Conservation (phyloP, 1,139 yeast species). For the Zygosaccharomyces pseudobailii region DNA sequence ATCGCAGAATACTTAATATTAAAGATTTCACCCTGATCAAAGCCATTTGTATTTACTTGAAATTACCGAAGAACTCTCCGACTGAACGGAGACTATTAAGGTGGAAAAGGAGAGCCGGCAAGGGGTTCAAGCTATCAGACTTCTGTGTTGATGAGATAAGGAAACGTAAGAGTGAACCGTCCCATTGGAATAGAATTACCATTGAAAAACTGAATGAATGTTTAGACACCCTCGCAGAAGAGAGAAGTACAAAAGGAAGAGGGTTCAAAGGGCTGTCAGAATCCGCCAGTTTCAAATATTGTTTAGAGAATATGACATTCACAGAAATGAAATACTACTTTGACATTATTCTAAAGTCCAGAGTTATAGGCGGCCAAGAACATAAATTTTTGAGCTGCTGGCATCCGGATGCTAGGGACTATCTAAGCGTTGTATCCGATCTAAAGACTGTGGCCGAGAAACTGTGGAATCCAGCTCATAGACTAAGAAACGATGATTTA, state of each 20-base stretch:
- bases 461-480: slow-evolving; percentile 45
- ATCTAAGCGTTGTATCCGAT: slow-evolving; percentile 64
- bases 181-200: slow-evolving; percentile 37
- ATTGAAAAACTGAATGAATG: slow-evolving; percentile 54
- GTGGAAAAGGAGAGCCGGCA: slow-evolving; percentile 41
- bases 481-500: slow-evolving; percentile 44
- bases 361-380: slow-evolving; percentile 58
- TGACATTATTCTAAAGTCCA: slow-evolving; percentile 58
- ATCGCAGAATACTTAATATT: slow-evolving; percentile 48
- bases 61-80: slow-evolving; percentile 47
- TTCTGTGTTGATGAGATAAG: slow-evolving; percentile 39
- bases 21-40: slow-evolving; percentile 49
- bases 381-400: slow-evolving; percentile 55
- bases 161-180: slow-evolving; percentile 39
- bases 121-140: slow-evolving; percentile 37
- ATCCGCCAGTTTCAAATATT: slow-evolving; percentile 42
- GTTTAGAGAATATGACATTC: slow-evolving; percentile 53
- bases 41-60: slow-evolving; percentile 42
- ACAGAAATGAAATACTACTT: slow-evolving; percentile 68
- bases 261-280: slow-evolving; percentile 23
- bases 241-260: slow-evolving; percentile 32
- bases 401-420: slow-evolving; percentile 75
- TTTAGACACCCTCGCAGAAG: slow-evolving; percentile 49
- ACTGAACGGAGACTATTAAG: slow-evolving; percentile 44
- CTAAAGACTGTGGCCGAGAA: slow-evolving; percentile 58